Percentiles rank a stretch among this genome's conserved stretches.
Evolutionary conservation across 495 filamentous ascomycete genomes (phyloP).

Genomic region (Aspergillus baeticus): DNA sequence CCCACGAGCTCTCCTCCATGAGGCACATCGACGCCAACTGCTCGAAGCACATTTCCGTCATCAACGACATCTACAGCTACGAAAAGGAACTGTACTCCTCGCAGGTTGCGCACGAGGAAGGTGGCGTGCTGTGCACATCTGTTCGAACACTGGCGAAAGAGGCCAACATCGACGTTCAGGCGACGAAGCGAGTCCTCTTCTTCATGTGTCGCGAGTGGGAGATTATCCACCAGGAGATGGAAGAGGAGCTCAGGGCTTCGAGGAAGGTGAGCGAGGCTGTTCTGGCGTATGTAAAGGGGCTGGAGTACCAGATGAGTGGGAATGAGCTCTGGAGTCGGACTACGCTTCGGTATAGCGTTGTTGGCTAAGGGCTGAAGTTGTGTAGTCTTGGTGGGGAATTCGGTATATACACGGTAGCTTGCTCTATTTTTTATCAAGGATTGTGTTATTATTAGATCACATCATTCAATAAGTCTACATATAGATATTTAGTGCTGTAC

Average conservation of each 20-base stretch:
- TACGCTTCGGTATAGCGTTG: too few species aligned
- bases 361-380: too few species aligned
- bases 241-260: slow-evolving; percentile 4
- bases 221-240: slow-evolving; percentile 12
- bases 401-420: too few species aligned
- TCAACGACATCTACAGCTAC: slow-evolving; percentile 42
- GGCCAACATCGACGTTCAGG: background rate
- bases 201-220: background rate
- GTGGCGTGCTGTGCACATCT: slow-evolving; percentile 25
- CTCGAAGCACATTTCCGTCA: slow-evolving; percentile 34
- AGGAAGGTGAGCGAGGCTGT: background rate
- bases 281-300: slow-evolving; percentile 30
- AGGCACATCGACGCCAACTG: slow-evolving; percentile 27
- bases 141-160: background rate
- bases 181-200: background rate
- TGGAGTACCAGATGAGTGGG: too few species aligned
- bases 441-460: too few species aligned
- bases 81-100: slow-evolving; percentile 32
- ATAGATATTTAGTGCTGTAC: too few species aligned
- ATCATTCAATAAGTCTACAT: too few species aligned
- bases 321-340: slow-evolving; percentile 45
- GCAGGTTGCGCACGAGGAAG: slow-evolving; percentile 24
- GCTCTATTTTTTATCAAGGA: too few species aligned
- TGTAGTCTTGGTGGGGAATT: too few species aligned
- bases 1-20: slow-evolving; percentile 19